Evolutionary conservation across 2,329 filamentous ascomycete species (phyloP), one percentile per base, ranked within the genome.

Genomic region (Fusarium pininemorale): DNA sequence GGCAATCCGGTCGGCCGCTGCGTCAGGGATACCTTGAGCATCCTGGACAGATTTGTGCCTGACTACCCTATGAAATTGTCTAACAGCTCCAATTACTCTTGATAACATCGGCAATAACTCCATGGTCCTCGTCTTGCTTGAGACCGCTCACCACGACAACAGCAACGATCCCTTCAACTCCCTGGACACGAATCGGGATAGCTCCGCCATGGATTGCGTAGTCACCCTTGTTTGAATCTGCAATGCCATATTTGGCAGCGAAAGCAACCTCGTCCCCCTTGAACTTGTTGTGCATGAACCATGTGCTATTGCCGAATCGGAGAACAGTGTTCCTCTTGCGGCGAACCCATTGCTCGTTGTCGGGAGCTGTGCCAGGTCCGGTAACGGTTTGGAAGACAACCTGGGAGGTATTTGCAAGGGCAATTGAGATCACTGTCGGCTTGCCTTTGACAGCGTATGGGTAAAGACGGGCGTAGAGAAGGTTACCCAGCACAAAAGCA

Each of bases 131-230:
- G 76, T 93, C 87, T 82, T 95, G 92, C 84, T 91, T 92, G 80
- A 96, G 81, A 9, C 93, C 94, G 78, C 90, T 93, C 3, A 96
- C 92, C 24, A 95, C 90, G 30, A 95, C 90, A 2, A 94, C 91
- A 2, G 89, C 93, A 14, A 95, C 90, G 7, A 94, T 83, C 1
- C 93, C 93, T 83, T 95, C 93, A 3, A 95, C 92, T 0, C 92
- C 92, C 60, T 84, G 84, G 12, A 96, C 93, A 13, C 90, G 86
- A 38, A 96, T 88, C 0, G 94, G 94, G 72, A 94, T 90, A 1
- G 87, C 94, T 28, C 94, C 94, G 1, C 94, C 94, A 81, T 95
- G 93, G 70, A 95, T 93, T 2, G 93, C 93, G 84, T 93, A 96
- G 38, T 89, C 85, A 61, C 87, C 85, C 5, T 87, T 87, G 22